Conservation (phyloP, 2,329 filamentous ascomycete genomes). For the Lasiodiplodia theobromae region DNA sequence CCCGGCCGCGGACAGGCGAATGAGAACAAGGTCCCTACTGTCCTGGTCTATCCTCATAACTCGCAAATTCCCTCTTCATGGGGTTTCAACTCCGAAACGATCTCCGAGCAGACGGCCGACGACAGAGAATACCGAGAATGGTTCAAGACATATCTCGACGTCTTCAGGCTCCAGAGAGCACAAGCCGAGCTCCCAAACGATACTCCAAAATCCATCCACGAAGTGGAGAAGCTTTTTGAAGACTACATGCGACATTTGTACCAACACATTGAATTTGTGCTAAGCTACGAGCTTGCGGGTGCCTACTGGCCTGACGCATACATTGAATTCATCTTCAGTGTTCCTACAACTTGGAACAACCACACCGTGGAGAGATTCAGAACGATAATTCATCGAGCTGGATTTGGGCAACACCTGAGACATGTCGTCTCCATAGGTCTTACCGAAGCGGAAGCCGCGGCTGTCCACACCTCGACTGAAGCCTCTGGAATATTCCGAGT, state of each 20-base stretch:
- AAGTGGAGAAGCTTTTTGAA: constrained; percentile 57
- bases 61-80: constrained; percentile 54
- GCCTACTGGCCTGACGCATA: constrained; percentile 54
- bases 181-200: constrained; percentile 55
- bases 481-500: constrained; percentile 43
- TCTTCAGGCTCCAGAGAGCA: constrained; percentile 52
- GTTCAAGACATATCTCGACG: constrained; percentile 65
- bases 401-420: constrained; percentile 53
- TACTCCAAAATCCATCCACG: constrained; percentile 50
- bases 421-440: constrained; percentile 55
- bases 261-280: constrained; percentile 52
- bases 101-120: constrained; percentile 48
- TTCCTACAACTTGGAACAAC: constrained; percentile 64
- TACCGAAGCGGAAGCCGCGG: constrained; percentile 63
- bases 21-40: constrained; percentile 64
- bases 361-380: constrained; percentile 61
- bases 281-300: constrained; percentile 48
- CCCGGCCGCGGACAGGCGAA: constrained; percentile 60
- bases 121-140: constrained; percentile 57
- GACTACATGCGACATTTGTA: constrained; percentile 62
- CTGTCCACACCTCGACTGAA: constrained; percentile 55
- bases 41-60: constrained; percentile 56
- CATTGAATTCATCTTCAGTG: constrained; percentile 64
- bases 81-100: constrained; percentile 59
- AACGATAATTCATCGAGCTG: constrained; percentile 54